Base-by-base conservation (phyloP, 345 rosid genomes). In the Sisymbrium altissimum region DNA sequence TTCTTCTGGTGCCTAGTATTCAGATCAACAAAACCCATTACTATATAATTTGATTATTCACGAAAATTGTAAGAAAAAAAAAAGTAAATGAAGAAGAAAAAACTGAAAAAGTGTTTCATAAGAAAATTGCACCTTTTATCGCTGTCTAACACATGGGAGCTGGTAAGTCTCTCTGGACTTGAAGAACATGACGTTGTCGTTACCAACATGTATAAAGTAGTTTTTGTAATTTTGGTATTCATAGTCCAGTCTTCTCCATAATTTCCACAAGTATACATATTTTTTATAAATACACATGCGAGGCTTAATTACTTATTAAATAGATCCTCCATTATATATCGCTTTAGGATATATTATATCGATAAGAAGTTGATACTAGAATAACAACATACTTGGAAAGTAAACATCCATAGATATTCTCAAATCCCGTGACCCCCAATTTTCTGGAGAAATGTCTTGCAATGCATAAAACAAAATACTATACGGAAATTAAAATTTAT, bases 361-460 rank as follows among this genome's bases (percentile, higher is more conserved):
- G 29, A 30, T 32, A 14, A 3, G 0, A 11, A 32, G 8, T 56
- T 7, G 23, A 59, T 60, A 38, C 10, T 18, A 38, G 11, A 30
- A 58, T 35, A 36, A 25, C 7, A 57, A 32, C 19, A 55, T 4
- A 7, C 15, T 52, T 52, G 40, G 46, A 36, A 35, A 17, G 6
- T 19, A 25, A 40, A 19, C 32, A 40, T 61, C 29, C 11, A 23
- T 4, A 15, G 21, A 23, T 23, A 9, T 41, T 41, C 38, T 40
- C 52, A 62, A 62, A 62, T 43, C 17, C 43, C 67, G 67, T 41
- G 38, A 41, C 46, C 33, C 67, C 67, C 50, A 25, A 14, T 23
- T 62, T 40, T 62, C 7, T 23, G 67, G 67, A 44, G 14, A 43
- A 63, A 43, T 61, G 66, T 39, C 29, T 63, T 29, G 7, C 35